Evolutionary conservation across 2,329 filamentous ascomycete species (phyloP).

Genomic region (Apiospora marii): DNA sequence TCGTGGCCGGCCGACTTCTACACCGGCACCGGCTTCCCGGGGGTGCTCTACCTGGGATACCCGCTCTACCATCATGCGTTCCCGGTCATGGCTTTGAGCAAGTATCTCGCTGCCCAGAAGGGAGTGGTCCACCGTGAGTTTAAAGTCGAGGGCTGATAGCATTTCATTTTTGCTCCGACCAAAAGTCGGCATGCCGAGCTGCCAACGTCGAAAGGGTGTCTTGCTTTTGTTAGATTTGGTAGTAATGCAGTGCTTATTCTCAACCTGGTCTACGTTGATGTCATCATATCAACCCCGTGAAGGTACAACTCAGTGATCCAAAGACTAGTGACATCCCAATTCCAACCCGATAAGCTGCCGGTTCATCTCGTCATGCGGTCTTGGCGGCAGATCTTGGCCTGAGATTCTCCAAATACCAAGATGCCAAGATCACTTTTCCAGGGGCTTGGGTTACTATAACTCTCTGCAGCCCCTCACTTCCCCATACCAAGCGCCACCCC

Average conservation of each 20-base stretch:
- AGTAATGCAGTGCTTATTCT: too few relatives aligned
- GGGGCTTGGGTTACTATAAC: neutral
- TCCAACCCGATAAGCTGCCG: neutral
- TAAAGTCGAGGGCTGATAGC: neutral
- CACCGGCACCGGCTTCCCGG: slow-evolving; percentile 11
- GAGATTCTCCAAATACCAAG: neutral
- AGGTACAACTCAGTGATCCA: too few relatives aligned
- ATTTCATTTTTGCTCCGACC: neutral
- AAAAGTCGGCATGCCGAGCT: neutral
- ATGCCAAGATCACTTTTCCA: neutral
- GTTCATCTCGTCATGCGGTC: neutral
- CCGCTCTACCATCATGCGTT: neutral
- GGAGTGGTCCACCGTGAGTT: neutral
- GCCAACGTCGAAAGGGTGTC: too few relatives aligned
- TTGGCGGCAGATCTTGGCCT: slow-evolving; percentile 5
- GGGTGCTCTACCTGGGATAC: neutral
- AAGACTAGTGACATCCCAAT: too few relatives aligned
- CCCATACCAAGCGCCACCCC: neutral
- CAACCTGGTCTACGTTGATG: too few relatives aligned
- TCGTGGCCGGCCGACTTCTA: neutral
- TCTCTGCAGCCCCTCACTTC: neutral
- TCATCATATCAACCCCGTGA: too few relatives aligned
- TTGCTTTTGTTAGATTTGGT: too few relatives aligned
- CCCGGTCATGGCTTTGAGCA: slow-evolving; percentile 3
- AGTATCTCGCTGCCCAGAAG: neutral